Base-by-base conservation (phyloP, 2,329 filamentous ascomycete species). In the Talaromyces atroroseus region DNA sequence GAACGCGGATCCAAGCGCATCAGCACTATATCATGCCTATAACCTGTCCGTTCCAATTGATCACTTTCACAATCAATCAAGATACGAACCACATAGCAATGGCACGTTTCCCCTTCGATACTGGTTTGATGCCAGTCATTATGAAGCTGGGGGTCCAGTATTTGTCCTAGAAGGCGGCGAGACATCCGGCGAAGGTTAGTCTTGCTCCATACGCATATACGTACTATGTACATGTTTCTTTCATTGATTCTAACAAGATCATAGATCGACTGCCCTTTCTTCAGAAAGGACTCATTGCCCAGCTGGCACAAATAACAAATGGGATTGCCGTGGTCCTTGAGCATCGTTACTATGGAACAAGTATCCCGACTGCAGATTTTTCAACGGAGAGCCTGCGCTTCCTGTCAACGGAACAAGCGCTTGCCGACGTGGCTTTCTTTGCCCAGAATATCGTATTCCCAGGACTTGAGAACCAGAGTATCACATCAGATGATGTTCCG, bases 281-380 rank as follows among this genome's bases (percentile, higher is more conserved):
- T 10, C 83, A 91, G 62, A 89, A 94, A 68, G 90, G 90, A 52
- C 87, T 95, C 52, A 77, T 90, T 0, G 79, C 84, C 36, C 80
- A 89, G 61, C 77, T 95, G 18, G 81, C 86, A 3, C 76, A 86
- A 63, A 87, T 86, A 0, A 89, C 87, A 0, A 76, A 84, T 56
- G 90, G 90, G 1, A 74, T 95, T 24, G 89, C 86, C 2, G 87
- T 95, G 2, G 82, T 95, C 48, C 80, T 95, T 2, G 90, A 95
- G 74, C 90, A 95, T 66, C 83, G 90, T 29, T 95, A 95, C 77
- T 95, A 95, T 66, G 90, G 90, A 56, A 79, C 78, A 12, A 92
- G 88, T 67, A 85, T 86, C 54, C 89, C 90, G 0, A 82, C 82
- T 0, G 69, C 78, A 1, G 80, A 92, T 64, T 77, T 92, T 20